A percentile compares a stretch with the other conserved stretches of the same genome.
Conservation (phyloP, 2,329 filamentous ascomycete species). For the Trichoderma lentiforme region DNA sequence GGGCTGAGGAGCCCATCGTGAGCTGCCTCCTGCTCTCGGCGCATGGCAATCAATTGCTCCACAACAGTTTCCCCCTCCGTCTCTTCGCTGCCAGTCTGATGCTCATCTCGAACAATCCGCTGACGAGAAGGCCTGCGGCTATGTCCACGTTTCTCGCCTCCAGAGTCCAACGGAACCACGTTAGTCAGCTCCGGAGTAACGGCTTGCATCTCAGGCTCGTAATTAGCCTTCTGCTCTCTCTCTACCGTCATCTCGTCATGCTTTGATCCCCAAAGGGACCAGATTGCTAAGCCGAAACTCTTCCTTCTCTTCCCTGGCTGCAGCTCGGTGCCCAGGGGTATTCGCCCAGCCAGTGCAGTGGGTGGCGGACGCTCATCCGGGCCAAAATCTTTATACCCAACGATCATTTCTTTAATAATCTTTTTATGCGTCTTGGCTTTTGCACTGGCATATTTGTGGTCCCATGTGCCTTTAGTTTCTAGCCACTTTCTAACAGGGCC, state of each 20-base stretch:
- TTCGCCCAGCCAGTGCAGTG: constrained; percentile 73
- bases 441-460: constrained; percentile 65
- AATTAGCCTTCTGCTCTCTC: constrained; percentile 52
- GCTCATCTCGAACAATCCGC: constrained; percentile 49
- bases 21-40: constrained; percentile 38
- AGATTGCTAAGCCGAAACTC: constrained; percentile 75
- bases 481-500: constrained; percentile 83
- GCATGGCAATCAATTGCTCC: constrained; percentile 41
- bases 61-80: constrained; percentile 42
- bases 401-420: constrained; percentile 67
- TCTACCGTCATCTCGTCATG: constrained; percentile 75
- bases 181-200: constrained; percentile 41
- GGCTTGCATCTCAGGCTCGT: constrained; percentile 29
- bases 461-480: constrained; percentile 67
- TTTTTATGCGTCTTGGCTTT: constrained; percentile 71
- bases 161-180: constrained; percentile 41
- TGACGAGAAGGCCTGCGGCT: constrained; percentile 43
- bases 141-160: constrained; percentile 33
- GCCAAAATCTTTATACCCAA: constrained; percentile 68
- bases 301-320: constrained; percentile 52
- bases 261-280: constrained; percentile 84
- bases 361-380: constrained; percentile 76
- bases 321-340: constrained; percentile 46
- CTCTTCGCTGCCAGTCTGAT: constrained; percentile 40
- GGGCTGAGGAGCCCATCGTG: constrained; percentile 44